These are phyloP conservation scores for Xylaria sp. DNA, from an alignment of 2,329 filamentous ascomycete genomes.

Conservation along the genomic window DNA sequence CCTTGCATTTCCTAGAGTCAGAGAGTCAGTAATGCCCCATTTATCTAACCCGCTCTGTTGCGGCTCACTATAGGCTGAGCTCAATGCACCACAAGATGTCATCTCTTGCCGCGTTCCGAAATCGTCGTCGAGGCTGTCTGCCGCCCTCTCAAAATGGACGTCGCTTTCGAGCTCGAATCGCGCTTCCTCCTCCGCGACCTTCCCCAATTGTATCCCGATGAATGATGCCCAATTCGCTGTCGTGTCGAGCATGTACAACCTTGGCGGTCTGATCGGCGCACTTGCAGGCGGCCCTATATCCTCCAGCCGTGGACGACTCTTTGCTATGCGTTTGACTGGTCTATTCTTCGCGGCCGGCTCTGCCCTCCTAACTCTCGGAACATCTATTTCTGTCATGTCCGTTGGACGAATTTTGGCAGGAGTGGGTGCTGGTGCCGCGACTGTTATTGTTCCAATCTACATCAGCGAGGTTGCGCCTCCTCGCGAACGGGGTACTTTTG, in stretches of 20 bases:
- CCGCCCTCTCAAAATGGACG: conserved; percentile 36
- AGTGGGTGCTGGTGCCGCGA: conserved; percentile 83
- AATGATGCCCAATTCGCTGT: conserved; percentile 79
- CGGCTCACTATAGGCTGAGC: conserved; percentile 69
- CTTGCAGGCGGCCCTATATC: conserved; percentile 80
- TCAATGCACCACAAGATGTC: conserved; percentile 94
- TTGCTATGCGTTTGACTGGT: conserved; percentile 78
- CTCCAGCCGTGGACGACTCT: conserved; percentile 74
- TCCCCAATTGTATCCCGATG: conserved; percentile 89
- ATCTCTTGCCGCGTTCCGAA: conserved; percentile 78
- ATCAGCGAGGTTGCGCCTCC: conserved; percentile 89
- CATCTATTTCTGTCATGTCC: conserved; percentile 69
- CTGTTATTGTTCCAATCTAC: conserved; percentile 93
- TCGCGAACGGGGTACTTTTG: conserved; percentile 77
- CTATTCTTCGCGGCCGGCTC: conserved; percentile 79
- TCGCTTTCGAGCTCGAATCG: conserved; percentile 39
- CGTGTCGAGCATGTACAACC: conserved; percentile 87
- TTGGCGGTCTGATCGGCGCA: conserved; percentile 86
- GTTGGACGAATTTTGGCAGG: conserved; percentile 81
- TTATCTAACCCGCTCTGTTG: conserved; percentile 5
- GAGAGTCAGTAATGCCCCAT: conserved; percentile 10
- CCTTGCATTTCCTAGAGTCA: neutral
- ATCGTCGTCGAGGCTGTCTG: conserved; percentile 43
- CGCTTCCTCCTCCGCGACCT: conserved; percentile 33
- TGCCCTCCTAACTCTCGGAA: conserved; percentile 73